phyloP scores from a whole-genome alignment of 1,284 basidiomycete species.

The Blastosporella zonata region DNA sequence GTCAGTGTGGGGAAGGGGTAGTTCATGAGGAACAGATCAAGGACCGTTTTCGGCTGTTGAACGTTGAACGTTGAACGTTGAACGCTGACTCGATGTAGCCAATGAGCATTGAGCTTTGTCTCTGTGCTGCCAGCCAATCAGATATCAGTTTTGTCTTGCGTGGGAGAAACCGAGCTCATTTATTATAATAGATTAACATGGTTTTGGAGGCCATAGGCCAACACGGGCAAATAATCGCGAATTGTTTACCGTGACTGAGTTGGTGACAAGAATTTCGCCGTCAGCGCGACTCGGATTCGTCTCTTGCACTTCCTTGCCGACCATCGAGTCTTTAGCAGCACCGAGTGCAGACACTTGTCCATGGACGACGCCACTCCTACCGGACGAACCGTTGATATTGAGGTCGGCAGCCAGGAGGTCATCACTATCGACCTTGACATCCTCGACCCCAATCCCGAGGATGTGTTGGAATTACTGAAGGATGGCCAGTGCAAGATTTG shows the following conservation, averaged over 20 bases:
- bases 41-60: too few relatives aligned
- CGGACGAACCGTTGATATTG: conserved; percentile 60
- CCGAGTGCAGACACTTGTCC: background rate
- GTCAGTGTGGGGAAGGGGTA: too few relatives aligned
- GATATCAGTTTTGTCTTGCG: too few relatives aligned
- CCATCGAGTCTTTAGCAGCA: background rate
- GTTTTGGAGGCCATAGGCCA: background rate
- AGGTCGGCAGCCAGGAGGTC: conserved; percentile 74
- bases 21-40: too few relatives aligned
- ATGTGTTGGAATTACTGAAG: conserved; percentile 67
- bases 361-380: conserved; percentile 34
- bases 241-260: too few relatives aligned
- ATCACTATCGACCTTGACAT: conserved; percentile 78
- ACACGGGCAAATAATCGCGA: conserved; percentile 10
- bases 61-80: too few relatives aligned
- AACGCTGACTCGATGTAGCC: too few relatives aligned
- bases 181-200: too few relatives aligned
- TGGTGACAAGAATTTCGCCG: conserved; percentile 1
- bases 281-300: background rate
- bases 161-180: too few relatives aligned
- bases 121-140: too few relatives aligned
- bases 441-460: conserved; percentile 70
- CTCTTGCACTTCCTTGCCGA: background rate
- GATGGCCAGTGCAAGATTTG: conserved; percentile 67
- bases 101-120: too few relatives aligned